Base-by-base conservation (phyloP, 331 rosid species). In the Saraca asoca region DNA sequence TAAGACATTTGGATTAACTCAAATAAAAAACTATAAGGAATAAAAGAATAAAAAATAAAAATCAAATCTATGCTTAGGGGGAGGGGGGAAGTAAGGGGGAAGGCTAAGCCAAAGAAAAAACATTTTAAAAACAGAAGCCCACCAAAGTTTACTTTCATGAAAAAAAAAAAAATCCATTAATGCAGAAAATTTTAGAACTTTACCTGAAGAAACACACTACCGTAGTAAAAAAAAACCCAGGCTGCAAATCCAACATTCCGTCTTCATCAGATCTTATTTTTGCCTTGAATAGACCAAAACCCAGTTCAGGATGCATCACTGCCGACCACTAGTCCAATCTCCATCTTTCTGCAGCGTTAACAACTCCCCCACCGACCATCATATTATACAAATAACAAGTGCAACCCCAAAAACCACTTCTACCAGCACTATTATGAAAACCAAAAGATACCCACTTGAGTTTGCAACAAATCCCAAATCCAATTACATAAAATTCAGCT, bases 231-330 rank as follows among this genome's bases (percentile, higher is more conserved):
- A 76, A 72, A 75, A 74, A 24, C 64, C 68, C 63, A 80, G 68
- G 69, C 64, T 62, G 72, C 69, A 13, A 24, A 73, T 67, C 44
- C 37, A 38, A 54, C 20, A 70, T 77, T 74, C 81, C 78, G 74
- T 71, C 77, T 79, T 63, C 79, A 63, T 71, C 73, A 85, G 95
- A 91, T 91, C 97, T 85, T 73, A 80, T 43, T 75, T 76, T 44
- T 58, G 45, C 37, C 79, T 49, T 68, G 82, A 75, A 78, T 58
- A 57, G 31, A 64, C n/a, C 63, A 59, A 53, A 18, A 34, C 46
- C 71, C 66, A 18, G 66, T 66, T 59, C 51, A 51, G 58, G 55
- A 75, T 53, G 64, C 75, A 67, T 74, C 64, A 9, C 49, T 64
- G 51, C 29, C 46, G 62, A 72, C 66, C 79, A 90, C 70, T 39